Base-by-base conservation (phyloP, 2,329 filamentous ascomycete genomes). In the Pyrenochaeta sp. region DNA sequence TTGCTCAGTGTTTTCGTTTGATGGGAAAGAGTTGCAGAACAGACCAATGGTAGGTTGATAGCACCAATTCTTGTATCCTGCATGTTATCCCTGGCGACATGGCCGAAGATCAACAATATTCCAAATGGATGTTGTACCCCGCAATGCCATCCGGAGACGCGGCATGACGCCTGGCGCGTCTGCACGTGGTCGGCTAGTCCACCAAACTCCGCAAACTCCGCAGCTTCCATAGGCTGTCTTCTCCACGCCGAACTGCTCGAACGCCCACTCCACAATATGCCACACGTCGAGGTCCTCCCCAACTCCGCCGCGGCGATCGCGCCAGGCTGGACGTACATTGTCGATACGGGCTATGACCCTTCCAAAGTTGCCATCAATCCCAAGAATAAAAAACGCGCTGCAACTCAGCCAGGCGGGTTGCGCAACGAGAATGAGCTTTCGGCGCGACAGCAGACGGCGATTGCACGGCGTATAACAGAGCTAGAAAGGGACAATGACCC, bases 311-410 rank as follows among this genome's bases (percentile, higher is more conserved):
- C 87, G 14, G 85, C 86, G 39, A 81, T 84, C 39, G 90, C 91
- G 1, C 92, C 94, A 1, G 94, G 94, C 68, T 98, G 92, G 90
- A 92, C 92, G 11, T 97, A 97, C 73, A 91, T 97, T 1, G 88
- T 92, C 27, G 91, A 97, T 71, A 87, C 85, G 14, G 72, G 83
- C 75, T 82, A 84, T 50, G 82, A 85, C 49, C 82, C 84, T 11
- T 82, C 85, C 9, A 82, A 83, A 62, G 74, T 79, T 45, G 73
- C 81, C 46, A 81, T 82, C 54, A 78, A 81, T 63, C 78, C 79
- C 77, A 83, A 81, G 71, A 72, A 78, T 75, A 69, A 79, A 73
- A 96, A 96, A 77, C 89, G 92, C 67, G 87, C 86, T 27, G 84
- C 85, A 17, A 67, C 73, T 41, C 66, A 68, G 33, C 62, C 64